A percentile compares a stretch with the other conserved stretches of the same genome.
phyloP scores from a whole-genome alignment of 768 basidiomycete species.

The Lactarius deliciosus region DNA sequence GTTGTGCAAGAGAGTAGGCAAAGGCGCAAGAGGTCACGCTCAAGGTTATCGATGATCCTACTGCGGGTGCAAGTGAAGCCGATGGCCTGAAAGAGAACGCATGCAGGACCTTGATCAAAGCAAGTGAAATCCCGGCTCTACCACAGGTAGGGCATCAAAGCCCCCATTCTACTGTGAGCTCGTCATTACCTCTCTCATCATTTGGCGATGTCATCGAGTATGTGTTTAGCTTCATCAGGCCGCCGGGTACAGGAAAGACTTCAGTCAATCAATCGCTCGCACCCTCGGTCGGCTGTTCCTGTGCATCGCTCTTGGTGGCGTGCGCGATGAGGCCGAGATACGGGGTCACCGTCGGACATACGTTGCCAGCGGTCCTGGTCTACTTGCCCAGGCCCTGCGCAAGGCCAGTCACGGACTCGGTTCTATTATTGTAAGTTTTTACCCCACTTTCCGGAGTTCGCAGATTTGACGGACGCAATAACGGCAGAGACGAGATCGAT shows the following conservation, averaged over 20 bases:
- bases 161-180: slow-evolving; percentile 67
- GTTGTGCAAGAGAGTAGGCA: slow-evolving; percentile 26
- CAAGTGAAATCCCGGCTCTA: slow-evolving; percentile 16
- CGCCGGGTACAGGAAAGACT: slow-evolving; percentile 93
- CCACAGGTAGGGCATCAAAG: slow-evolving; percentile 47
- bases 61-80: slow-evolving; percentile 24
- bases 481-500: slow-evolving; percentile 83
- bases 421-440: slow-evolving; percentile 60
- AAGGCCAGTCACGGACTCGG: slow-evolving; percentile 80
- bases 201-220: slow-evolving; percentile 6
- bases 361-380: slow-evolving; percentile 82
- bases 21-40: slow-evolving; percentile 28
- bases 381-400: slow-evolving; percentile 83
- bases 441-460: not conserved
- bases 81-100: slow-evolving; percentile 13
- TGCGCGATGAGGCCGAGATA: slow-evolving; percentile 88
- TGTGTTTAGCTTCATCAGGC: slow-evolving; percentile 70
- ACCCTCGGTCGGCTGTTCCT: slow-evolving; percentile 75
- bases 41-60: slow-evolving; percentile 24
- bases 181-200: not conserved
- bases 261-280: slow-evolving; percentile 69
- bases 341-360: slow-evolving; percentile 82
- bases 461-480: slow-evolving; percentile 5
- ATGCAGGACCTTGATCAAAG: slow-evolving; percentile 17
- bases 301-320: slow-evolving; percentile 81